Evolutionary conservation across 352 stramenopile genomes (phyloP).

Genomic region (Globisporangium solare): DNA sequence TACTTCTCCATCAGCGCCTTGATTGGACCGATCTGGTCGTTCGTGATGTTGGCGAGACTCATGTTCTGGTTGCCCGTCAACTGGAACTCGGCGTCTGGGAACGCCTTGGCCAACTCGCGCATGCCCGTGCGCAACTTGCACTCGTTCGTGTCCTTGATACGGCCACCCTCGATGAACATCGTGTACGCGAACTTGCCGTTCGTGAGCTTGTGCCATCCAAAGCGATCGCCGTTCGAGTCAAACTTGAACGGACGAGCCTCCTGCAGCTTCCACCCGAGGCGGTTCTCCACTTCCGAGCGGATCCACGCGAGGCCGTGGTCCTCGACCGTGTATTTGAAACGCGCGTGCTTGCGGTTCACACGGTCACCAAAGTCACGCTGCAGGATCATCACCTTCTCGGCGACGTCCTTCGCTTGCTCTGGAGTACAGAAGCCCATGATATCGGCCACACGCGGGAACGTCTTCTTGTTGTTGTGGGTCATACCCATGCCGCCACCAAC

Average conservation of each 20-base stretch:
- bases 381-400: constrained; percentile 93
- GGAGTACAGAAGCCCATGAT: constrained; percentile 94
- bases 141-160: constrained; percentile 90
- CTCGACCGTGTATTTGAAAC: constrained; percentile 99
- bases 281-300: constrained; percentile 90
- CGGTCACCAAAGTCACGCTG: constrained; percentile 97
- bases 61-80: constrained; percentile 96
- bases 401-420: constrained; percentile 85
- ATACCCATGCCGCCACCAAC: constrained; percentile 97
- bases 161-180: constrained; percentile 85
- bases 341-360: constrained; percentile 94
- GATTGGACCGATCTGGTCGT: constrained; percentile 87
- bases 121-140: constrained; percentile 88
- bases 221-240: constrained; percentile 63
- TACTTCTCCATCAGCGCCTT: constrained; percentile 91
- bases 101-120: constrained; percentile 87
- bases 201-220: constrained; percentile 68
- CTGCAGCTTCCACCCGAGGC: constrained; percentile 92
- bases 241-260: constrained; percentile 73
- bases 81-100: constrained; percentile 91
- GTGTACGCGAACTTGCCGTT: constrained; percentile 77
- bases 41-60: constrained; percentile 91
- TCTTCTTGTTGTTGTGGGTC: constrained; percentile 97
- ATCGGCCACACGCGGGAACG: constrained; percentile 95
- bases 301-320: constrained; percentile 95